Evolutionary conservation across 2,329 filamentous ascomycete genomes (phyloP).

Genomic region (Aureobasidium subglaciale): DNA sequence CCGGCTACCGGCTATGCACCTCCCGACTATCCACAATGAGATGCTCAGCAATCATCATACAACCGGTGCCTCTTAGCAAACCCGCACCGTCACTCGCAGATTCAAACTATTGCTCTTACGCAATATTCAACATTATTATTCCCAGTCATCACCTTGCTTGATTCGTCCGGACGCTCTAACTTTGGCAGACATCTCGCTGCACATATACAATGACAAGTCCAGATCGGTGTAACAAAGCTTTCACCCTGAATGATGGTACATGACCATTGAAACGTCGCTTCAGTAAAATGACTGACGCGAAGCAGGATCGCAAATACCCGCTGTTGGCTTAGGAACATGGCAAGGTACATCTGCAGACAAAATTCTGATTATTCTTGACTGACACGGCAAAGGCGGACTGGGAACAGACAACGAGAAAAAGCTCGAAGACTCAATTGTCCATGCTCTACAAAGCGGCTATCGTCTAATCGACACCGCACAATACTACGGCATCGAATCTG

Average conservation of each 20-base stretch:
- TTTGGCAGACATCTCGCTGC: no score
- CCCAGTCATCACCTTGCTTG: no score
- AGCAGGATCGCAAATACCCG: constrained; percentile 12
- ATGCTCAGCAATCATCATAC: no score
- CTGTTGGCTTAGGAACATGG: constrained; percentile 5
- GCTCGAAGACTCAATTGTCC: neutral
- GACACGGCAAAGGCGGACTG: neutral
- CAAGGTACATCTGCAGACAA: neutral
- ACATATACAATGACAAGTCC: no score
- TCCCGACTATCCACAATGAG: no score
- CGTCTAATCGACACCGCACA: constrained; percentile 5
- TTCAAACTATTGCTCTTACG: no score
- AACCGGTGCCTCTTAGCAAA: no score
- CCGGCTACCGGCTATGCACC: no score
- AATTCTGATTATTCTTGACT: neutral
- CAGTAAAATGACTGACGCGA: neutral
- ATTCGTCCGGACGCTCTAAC: no score
- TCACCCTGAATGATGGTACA: neutral
- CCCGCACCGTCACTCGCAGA: no score
- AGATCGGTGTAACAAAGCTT: neutral
- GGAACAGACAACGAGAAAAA: neutral
- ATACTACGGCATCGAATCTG: constrained; percentile 12
- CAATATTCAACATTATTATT: no score
- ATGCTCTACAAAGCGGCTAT: neutral
- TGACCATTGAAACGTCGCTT: no score